Evolutionary conservation across 2,329 filamentous ascomycete genomes (phyloP).

Genomic region (Arthrobotrys iridis): DNA sequence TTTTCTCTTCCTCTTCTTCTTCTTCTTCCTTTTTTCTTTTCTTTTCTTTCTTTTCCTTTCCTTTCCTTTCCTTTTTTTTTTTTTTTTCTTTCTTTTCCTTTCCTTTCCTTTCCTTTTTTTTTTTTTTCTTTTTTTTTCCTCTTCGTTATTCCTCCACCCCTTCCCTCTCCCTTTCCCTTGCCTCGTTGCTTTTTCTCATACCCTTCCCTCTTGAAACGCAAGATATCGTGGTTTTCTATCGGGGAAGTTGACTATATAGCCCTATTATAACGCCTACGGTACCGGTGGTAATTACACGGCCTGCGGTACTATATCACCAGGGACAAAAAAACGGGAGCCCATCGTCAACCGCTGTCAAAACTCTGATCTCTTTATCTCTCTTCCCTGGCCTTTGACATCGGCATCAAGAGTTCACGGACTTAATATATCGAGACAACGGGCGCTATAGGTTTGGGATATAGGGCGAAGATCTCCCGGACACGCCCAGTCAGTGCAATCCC

Average conservation of each 20-base stretch:
- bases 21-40: not conserved
- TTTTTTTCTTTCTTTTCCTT: conserved; percentile 6
- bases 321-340: conserved; percentile 51
- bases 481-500: conserved; percentile 1
- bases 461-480: conserved; percentile 53
- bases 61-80: conserved; percentile 1
- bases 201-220: conserved; percentile 50
- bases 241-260: conserved; percentile 50
- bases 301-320: conserved; percentile 50
- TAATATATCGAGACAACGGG: conserved; percentile 21
- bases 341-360: conserved; percentile 51
- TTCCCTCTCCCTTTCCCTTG: not conserved
- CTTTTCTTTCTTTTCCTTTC: not conserved
- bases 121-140: conserved; percentile 2
- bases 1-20: conserved; percentile 1
- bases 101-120: conserved; percentile 13
- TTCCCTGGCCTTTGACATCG: conserved; percentile 27
- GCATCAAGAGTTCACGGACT: conserved; percentile 36
- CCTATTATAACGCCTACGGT: conserved; percentile 50
- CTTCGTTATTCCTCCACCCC: conserved; percentile 2
- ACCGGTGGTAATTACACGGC: conserved; percentile 53
- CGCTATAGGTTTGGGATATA: conserved; percentile 47
- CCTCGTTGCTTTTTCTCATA: conserved; percentile 12
- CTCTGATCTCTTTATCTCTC: conserved; percentile 29
- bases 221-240: conserved; percentile 42